phyloP scores from a whole-genome alignment of 1,139 yeast species.

The Kurtzmaniella quercitrusa region DNA sequence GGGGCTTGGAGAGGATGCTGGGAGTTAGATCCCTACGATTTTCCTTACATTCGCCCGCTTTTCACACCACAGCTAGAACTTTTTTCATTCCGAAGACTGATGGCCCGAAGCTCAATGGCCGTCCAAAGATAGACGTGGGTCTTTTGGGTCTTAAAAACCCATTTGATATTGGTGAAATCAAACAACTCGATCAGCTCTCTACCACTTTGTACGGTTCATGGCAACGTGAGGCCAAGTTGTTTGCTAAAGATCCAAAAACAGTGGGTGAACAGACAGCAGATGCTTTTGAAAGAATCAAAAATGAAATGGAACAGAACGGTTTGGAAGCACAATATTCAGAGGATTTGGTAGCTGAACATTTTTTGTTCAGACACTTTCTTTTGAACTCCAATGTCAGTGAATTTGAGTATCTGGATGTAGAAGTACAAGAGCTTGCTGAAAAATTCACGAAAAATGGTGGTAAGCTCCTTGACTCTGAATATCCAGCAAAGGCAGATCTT shows the following conservation, averaged over 20 bases:
- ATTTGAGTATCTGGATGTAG: not conserved
- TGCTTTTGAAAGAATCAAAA: not conserved
- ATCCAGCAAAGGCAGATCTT: not conserved
- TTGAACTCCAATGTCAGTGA: not conserved
- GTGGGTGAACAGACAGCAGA: not conserved
- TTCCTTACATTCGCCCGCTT: not conserved
- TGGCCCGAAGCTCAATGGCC: not conserved
- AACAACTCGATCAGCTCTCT: not conserved
- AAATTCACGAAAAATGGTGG: not conserved
- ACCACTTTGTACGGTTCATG: not conserved
- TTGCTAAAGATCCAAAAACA: not conserved
- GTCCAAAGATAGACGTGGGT: not conserved
- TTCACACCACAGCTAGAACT: not conserved
- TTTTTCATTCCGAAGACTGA: not conserved
- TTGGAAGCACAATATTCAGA: not conserved
- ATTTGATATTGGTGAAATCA: not conserved
- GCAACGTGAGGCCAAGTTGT: slow-evolving; percentile 1
- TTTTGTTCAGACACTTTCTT: not conserved
- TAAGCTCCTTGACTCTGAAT: not conserved
- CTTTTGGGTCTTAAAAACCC: not conserved
- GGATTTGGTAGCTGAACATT: not conserved
- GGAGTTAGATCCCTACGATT: not conserved
- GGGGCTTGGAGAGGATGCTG: not conserved
- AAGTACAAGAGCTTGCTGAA: not conserved
- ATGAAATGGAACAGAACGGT: not conserved